Evolutionary conservation across 805 yeast species (phyloP).

Genomic region (Scheffersomyces ergatensis): DNA sequence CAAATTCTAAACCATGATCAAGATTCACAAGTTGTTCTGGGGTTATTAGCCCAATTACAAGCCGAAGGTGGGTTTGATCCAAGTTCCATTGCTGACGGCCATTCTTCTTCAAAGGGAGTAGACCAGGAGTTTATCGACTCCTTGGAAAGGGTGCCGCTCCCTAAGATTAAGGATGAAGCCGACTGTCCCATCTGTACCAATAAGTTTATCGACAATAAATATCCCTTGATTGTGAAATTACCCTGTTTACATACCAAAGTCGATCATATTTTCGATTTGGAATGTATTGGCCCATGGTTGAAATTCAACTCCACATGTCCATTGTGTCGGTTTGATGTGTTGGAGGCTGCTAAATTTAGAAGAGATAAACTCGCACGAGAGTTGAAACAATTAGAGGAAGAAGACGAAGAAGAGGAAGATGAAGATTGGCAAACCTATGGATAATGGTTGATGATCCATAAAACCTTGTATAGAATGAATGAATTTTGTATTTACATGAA

Average conservation of each 20-base stretch:
- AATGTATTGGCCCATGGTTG: slow-evolving; percentile 90
- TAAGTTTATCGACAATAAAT: slow-evolving; percentile 65
- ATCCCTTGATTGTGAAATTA: slow-evolving; percentile 75
- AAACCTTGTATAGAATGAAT: too few relatives aligned
- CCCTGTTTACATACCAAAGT: slow-evolving; percentile 48
- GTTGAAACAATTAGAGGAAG: slow-evolving; percentile 36
- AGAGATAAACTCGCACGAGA: slow-evolving; percentile 32
- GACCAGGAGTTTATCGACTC: slow-evolving; percentile 70
- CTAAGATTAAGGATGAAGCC: slow-evolving; percentile 43
- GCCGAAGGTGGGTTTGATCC: background rate
- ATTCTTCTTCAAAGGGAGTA: slow-evolving; percentile 46
- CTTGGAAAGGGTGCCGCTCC: slow-evolving; percentile 60
- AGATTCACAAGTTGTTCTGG: slow-evolving; percentile 24
- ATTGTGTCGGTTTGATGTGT: slow-evolving; percentile 73
- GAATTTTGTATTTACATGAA: too few relatives aligned
- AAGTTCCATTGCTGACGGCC: background rate
- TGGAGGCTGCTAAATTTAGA: slow-evolving; percentile 32
- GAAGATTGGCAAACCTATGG: slow-evolving; percentile 86
- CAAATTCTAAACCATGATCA: slow-evolving; percentile 26
- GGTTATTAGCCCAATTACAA: slow-evolving; percentile 2
- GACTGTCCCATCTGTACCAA: slow-evolving; percentile 85
- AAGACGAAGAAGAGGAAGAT: slow-evolving; percentile 51
- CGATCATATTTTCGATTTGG: slow-evolving; percentile 79
- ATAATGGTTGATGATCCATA: too few relatives aligned
- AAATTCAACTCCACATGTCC: slow-evolving; percentile 77